These are phyloP conservation scores for Globisporangium canariense DNA, from an alignment of 352 stramenopile species.

Conservation along the genomic window DNA sequence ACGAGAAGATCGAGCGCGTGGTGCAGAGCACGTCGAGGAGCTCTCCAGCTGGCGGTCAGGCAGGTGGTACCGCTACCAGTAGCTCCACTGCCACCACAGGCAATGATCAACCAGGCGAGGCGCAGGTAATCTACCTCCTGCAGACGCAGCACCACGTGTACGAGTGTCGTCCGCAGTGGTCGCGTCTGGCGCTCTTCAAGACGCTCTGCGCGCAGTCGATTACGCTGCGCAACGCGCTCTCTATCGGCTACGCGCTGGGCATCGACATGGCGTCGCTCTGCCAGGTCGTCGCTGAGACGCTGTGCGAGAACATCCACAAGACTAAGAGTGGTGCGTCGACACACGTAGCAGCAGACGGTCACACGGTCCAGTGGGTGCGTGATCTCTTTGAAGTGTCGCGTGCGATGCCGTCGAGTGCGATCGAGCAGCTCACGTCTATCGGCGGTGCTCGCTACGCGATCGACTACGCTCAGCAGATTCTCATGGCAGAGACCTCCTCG, in stretches of 20 bases:
- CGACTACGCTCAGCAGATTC: slow-evolving; percentile 51
- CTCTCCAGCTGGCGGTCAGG: neutral
- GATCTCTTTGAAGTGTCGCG: slow-evolving; percentile 74
- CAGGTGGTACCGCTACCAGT: neutral
- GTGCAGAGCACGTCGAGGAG: slow-evolving; percentile 53
- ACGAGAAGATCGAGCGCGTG: slow-evolving; percentile 70
- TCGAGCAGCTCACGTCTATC: slow-evolving; percentile 65
- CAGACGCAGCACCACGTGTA: slow-evolving; percentile 83
- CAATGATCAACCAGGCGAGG: slow-evolving; percentile 25
- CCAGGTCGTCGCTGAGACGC: slow-evolving; percentile 77
- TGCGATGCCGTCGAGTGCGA: slow-evolving; percentile 56
- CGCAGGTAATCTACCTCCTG: slow-evolving; percentile 78
- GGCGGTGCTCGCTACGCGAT: slow-evolving; percentile 50
- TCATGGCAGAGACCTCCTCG: slow-evolving; percentile 26
- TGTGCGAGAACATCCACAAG: slow-evolving; percentile 44
- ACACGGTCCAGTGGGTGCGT: slow-evolving; percentile 60
- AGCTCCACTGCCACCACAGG: slow-evolving; percentile 2
- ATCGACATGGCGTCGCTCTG: slow-evolving; percentile 88
- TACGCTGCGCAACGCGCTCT: slow-evolving; percentile 63
- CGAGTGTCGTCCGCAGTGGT: slow-evolving; percentile 84
- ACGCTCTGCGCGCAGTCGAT: slow-evolving; percentile 57
- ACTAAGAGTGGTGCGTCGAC: slow-evolving; percentile 5
- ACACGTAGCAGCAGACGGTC: slow-evolving; percentile 17
- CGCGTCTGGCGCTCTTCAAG: slow-evolving; percentile 74
- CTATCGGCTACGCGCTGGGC: slow-evolving; percentile 79